Evolutionary conservation across 305 asterid genomes (phyloP), one percentile per base, ranked within the genome.

Genomic region (Solanum hybrid): DNA sequence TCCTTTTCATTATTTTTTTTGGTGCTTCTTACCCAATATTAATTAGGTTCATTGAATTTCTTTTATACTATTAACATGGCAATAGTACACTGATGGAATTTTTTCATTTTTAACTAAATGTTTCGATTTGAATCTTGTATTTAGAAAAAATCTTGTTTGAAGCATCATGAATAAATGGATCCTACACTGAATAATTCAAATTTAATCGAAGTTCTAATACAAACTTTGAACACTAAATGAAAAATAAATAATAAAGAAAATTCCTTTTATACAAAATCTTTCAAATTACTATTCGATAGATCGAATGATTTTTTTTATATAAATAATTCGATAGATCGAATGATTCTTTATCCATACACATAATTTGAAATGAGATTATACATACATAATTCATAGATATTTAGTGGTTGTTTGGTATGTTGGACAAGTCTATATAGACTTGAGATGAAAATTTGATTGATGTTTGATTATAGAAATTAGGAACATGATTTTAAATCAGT

Each of bases 1-100:
- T 35, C 89, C 87, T 90, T 57, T 80, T 91, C 51, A 78, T 87
- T 39, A 87, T 87, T 76, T 39, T 76, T 69, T 87, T 46, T 20
- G 22, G 69, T 75, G 37, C 64, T 34, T 82, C 78, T 22, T 42
- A 6, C 24, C 83, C 40, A 40, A 88, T 76, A 33, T 76, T 76
- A 51, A 33, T 77, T 88, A 29, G 61, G 39, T 88, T 78, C 87
- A 78, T 78, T 88, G 79, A 88, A 88, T 51, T 78, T 26, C n/a
- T 11, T 77, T 67, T 57, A 73, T 57, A 57, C 69, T 18, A 57
- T 57, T 57, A 57, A 18, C 4, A 18, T 57, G 24, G 11, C 69
- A 57, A 57, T 57, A 20, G 24, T 6, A 57, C 0, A 57, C 4
- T 3, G 69, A 20, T 57, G 5, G 0, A 57, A 18, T 57, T 57